phyloP scores from a whole-genome alignment of 768 basidiomycete genomes.

The Pisolithus albus region DNA sequence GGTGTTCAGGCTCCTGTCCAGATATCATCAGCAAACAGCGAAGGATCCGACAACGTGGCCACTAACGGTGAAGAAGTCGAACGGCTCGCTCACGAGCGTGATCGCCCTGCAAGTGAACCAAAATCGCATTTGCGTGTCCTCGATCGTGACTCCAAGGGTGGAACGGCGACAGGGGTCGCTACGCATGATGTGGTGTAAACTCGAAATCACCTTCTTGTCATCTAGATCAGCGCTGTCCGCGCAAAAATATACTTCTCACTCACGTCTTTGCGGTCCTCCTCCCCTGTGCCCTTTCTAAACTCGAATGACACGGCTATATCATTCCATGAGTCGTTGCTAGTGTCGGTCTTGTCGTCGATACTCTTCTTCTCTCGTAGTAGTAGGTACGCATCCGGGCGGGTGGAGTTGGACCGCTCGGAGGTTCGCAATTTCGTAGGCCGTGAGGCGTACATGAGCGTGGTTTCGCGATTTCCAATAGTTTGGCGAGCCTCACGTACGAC shows the following conservation, averaged over 20 bases:
- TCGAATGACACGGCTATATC: too few species aligned
- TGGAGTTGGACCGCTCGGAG: not conserved
- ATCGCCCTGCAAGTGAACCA: conserved; percentile 23
- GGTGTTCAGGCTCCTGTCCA: too few species aligned
- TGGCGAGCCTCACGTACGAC: too few species aligned
- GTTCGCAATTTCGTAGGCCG: not conserved
- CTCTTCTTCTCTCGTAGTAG: not conserved
- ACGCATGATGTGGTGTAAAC: conserved; percentile 17
- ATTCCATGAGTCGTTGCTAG: too few species aligned
- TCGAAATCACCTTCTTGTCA: conserved; percentile 13
- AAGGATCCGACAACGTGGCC: too few species aligned
- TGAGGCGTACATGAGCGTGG: not conserved
- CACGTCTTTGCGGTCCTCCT: too few species aligned
- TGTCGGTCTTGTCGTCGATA: not conserved
- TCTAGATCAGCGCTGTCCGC: not conserved
- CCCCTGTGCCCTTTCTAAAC: too few species aligned
- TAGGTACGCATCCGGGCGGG: not conserved
- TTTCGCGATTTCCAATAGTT: too few species aligned
- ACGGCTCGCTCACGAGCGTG: too few species aligned
- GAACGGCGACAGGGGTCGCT: conserved; percentile 20
- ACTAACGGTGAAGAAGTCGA: too few species aligned
- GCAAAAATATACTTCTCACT: not conserved
- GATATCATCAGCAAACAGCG: too few species aligned
- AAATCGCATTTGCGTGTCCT: conserved; percentile 17
- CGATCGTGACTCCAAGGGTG: conserved; percentile 21